Conservation (phyloP, 495 filamentous ascomycete species). For the Penicillium turbatum region DNA sequence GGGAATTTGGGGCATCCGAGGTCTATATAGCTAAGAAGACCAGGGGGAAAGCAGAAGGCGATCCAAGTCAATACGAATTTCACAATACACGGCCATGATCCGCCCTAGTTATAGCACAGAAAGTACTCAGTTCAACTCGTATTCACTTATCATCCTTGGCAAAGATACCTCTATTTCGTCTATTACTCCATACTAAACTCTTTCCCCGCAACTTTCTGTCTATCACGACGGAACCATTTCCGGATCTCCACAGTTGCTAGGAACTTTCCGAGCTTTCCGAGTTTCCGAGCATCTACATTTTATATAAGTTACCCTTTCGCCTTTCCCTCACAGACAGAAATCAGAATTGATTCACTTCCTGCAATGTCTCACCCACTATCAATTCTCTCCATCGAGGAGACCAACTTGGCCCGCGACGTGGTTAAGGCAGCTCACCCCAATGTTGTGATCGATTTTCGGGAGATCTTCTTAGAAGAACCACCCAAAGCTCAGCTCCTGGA, state of each 20-base stretch:
- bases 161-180: neutral
- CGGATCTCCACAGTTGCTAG: neutral
- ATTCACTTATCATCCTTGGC: neutral
- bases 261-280: constrained; percentile 6
- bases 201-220: constrained; percentile 11
- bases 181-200: no score
- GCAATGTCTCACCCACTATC: constrained; percentile 43
- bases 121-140: neutral
- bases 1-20: neutral
- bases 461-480: constrained; percentile 51
- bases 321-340: no score
- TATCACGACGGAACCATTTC: neutral
- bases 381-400: constrained; percentile 46
- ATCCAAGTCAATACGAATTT: neutral
- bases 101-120: neutral
- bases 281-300: neutral
- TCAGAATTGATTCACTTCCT: neutral
- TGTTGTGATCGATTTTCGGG: constrained; percentile 48
- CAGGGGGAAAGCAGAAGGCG: neutral
- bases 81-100: no score
- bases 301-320: no score
- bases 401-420: constrained; percentile 44
- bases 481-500: constrained; percentile 43
- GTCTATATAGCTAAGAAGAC: neutral
- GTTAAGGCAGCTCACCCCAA: constrained; percentile 38